A percentile compares a stretch with the other conserved stretches of the same genome.
phyloP scores from a whole-genome alignment of 768 basidiomycete genomes.

The Daedalea quercina region DNA sequence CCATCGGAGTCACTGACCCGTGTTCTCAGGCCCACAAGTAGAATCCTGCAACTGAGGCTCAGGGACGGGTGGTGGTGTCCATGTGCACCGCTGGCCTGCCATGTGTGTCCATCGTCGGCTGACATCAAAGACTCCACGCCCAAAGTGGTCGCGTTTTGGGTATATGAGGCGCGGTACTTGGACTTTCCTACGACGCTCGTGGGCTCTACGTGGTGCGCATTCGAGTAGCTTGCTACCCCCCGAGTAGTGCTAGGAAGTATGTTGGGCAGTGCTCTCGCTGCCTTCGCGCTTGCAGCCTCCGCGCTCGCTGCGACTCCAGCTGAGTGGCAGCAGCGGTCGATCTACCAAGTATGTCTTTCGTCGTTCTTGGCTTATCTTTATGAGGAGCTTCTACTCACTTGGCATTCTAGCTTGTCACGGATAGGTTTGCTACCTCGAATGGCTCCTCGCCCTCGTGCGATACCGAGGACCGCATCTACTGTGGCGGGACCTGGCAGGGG shows the following conservation, averaged over 20 bases:
- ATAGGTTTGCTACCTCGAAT: slow-evolving; percentile 48
- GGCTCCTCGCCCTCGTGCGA: slow-evolving; percentile 35
- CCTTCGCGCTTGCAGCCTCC: slow-evolving; percentile 11
- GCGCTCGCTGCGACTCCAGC: slow-evolving; percentile 34
- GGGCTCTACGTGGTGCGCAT: no score
- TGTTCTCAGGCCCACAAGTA: no score
- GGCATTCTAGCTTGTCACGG: slow-evolving; percentile 39
- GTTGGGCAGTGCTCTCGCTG: background rate
- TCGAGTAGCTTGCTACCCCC: background rate
- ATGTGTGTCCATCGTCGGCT: no score
- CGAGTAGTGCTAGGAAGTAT: background rate
- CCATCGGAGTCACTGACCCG: no score
- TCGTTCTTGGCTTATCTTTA: background rate
- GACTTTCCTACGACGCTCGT: no score
- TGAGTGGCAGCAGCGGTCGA: slow-evolving; percentile 44
- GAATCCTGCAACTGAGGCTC: no score
- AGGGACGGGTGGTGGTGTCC: no score
- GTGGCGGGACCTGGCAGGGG: slow-evolving; percentile 51
- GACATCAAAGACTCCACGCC: no score
- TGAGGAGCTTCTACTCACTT: background rate
- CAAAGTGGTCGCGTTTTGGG: no score
- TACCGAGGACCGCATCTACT: slow-evolving; percentile 40
- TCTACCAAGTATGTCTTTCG: slow-evolving; percentile 38
- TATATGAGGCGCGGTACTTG: no score
- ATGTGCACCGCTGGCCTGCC: no score